Conservation (phyloP, 2,329 filamentous ascomycete genomes). For the Xylariaceae sp. region DNA sequence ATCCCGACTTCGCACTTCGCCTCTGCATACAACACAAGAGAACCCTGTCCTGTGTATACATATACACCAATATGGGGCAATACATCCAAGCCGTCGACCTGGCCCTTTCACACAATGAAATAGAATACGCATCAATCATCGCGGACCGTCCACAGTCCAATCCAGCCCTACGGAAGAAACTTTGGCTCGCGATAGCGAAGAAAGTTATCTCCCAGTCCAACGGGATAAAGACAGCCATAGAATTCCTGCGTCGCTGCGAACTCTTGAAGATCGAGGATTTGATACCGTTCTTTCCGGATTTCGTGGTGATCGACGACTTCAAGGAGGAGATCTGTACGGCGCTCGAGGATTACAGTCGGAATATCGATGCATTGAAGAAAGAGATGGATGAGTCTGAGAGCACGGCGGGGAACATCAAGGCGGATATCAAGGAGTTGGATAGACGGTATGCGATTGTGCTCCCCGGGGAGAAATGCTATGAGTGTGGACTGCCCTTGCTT, state of each 20-base stretch:
- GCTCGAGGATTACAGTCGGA: slow-evolving; percentile 86
- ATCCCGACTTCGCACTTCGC: slow-evolving; percentile 92
- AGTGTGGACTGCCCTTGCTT: slow-evolving; percentile 79
- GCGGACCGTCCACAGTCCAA: slow-evolving; percentile 81
- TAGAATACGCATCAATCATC: slow-evolving; percentile 84
- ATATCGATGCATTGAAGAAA: slow-evolving; percentile 80
- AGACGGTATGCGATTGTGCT: slow-evolving; percentile 93
- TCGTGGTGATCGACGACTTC: slow-evolving; percentile 98
- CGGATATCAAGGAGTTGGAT: slow-evolving; percentile 81
- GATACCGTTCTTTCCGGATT: slow-evolving; percentile 98
- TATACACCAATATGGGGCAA: slow-evolving; percentile 95
- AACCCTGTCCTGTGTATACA: slow-evolving; percentile 91
- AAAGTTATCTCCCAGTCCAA: slow-evolving; percentile 85
- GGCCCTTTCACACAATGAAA: slow-evolving; percentile 81
- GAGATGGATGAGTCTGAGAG: slow-evolving; percentile 95
- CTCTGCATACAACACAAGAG: slow-evolving; percentile 93
- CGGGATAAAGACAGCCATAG: slow-evolving; percentile 88
- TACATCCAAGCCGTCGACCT: slow-evolving; percentile 91
- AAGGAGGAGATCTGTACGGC: slow-evolving; percentile 96
- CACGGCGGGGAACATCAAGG: slow-evolving; percentile 86
- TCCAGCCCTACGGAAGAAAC: slow-evolving; percentile 77
- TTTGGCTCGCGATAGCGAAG: slow-evolving; percentile 93
- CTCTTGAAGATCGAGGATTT: slow-evolving; percentile 92
- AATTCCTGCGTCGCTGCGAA: slow-evolving; percentile 88
- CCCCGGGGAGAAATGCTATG: slow-evolving; percentile 90